These are phyloP conservation scores for Debaryomyces sp. DNA, from an alignment of 1,139 yeast genomes.

Conservation along the genomic window DNA sequence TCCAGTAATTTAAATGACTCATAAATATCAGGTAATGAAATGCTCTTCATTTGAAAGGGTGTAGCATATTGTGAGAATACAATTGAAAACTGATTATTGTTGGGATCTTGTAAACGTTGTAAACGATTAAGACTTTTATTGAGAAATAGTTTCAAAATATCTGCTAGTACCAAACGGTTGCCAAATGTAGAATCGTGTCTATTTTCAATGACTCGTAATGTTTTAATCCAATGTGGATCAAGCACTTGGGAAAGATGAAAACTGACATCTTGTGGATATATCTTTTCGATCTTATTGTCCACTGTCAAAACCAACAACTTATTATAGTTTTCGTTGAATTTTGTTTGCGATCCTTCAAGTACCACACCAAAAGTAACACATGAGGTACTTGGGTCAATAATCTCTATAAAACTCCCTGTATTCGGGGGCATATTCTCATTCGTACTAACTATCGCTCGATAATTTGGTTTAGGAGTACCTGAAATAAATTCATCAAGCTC, in stretches of 20 bases:
- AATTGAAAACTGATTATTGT: conserved; percentile 19
- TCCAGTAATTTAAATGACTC: conserved; percentile 24
- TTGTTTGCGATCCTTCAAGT: conserved; percentile 28
- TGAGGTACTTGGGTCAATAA: conserved; percentile 16
- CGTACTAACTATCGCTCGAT: conserved; percentile 2
- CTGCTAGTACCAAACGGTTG: conserved; percentile 22
- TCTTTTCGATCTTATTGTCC: conserved; percentile 29
- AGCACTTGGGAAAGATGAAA: conserved; percentile 32
- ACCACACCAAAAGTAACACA: conserved; percentile 34
- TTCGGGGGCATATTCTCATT: conserved; percentile 19
- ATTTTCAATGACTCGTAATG: conserved; percentile 23
- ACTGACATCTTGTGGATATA: conserved; percentile 28
- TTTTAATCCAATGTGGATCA: conserved; percentile 22
- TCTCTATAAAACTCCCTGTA: conserved; percentile 41
- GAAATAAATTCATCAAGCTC: background rate
- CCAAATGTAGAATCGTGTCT: conserved; percentile 22
- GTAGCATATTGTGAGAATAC: conserved; percentile 29
- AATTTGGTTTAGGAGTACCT: background rate
- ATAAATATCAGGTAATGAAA: conserved; percentile 26
- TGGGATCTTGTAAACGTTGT: conserved; percentile 9
- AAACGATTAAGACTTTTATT: conserved; percentile 14
- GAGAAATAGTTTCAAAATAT: conserved; percentile 24
- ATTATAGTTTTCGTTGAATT: conserved; percentile 38
- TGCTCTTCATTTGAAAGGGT: conserved; percentile 15
- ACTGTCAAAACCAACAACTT: conserved; percentile 34